Evolutionary conservation across 2,329 filamentous ascomycete genomes (phyloP), one percentile per base, ranked within the genome.

Genomic region (Penicillium sp.): DNA sequence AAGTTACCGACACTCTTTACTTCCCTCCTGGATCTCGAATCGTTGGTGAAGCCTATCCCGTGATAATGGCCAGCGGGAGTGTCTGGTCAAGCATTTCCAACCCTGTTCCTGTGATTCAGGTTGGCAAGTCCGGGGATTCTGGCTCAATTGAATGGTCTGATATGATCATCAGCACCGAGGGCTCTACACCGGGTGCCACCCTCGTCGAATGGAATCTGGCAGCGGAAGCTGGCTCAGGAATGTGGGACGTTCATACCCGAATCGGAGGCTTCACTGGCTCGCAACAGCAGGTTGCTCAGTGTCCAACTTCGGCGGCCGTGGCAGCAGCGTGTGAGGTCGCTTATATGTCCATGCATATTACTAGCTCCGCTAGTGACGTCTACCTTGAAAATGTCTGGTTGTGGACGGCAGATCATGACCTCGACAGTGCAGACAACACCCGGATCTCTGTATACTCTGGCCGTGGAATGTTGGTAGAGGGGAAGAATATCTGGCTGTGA

Each of bases 171-270:
- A 84, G 83, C 48, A 89, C 86, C 0, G 78, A 82, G 50, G 88
- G 88, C 1, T 72, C 84, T 24, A 78, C 84, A 7, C 78, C 83
- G 1, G 89, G 89, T 4, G 88, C 88, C 1, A 77, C 86, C 7
- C 73, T 91, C 6, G 82, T 91, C 51, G 79, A 92, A 65, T 91
- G 85, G 77, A 92, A 92, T 66, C 74, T 91, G 14, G 75, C 74
- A 31, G 78, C 79, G 2, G 74, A 74, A 4, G 56, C 59, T 35
- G 69, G 65, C 22, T 70, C 70, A 4, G 84, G 81, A 13, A 78
- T 87, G 68, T 84, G 81, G 81, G 80, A 81, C 53, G 75, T 78
- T 1, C 79, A 81, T 56, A 70, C 77, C 20, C 73, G 79, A 4
- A 75, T 81, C 47, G 78, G 74, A 2, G 80, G 80, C 4, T 81